These are phyloP conservation scores for Colletotrichum sp. DNA, from an alignment of 2,329 filamentous ascomycete genomes.

Conservation along the genomic window DNA sequence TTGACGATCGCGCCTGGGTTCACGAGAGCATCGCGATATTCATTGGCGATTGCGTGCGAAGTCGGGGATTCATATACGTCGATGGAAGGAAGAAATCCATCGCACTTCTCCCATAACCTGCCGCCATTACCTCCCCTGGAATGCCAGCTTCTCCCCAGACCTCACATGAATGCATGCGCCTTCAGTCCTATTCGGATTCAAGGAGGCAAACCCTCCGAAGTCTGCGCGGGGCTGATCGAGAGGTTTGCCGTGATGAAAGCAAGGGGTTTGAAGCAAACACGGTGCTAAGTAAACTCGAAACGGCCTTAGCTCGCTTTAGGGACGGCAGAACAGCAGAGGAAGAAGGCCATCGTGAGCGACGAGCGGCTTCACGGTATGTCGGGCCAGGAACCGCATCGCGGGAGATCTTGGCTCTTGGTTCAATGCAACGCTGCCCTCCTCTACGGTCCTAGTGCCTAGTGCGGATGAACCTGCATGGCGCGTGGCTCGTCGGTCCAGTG, in stretches of 20 bases:
- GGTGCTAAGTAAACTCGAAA: not conserved
- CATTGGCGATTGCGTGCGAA: not conserved
- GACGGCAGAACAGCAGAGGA: not conserved
- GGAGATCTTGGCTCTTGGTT: not conserved
- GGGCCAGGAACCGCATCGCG: conserved; percentile 18
- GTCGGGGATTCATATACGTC: not conserved
- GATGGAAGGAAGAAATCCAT: too few relatives aligned
- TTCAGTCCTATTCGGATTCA: not conserved
- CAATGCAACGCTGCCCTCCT: not conserved
- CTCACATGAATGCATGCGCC: not conserved
- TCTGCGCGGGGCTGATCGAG: not conserved
- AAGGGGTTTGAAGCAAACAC: not conserved
- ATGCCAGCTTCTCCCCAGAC: too few relatives aligned
- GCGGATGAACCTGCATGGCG: not conserved
- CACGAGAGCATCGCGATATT: not conserved
- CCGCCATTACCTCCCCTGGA: too few relatives aligned
- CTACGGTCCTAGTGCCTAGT: not conserved
- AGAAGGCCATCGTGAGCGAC: not conserved
- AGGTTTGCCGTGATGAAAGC: not conserved
- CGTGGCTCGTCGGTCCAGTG: not conserved
- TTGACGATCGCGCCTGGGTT: not conserved
- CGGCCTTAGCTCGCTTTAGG: not conserved
- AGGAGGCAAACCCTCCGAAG: conserved; percentile 4
- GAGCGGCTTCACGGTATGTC: not conserved
- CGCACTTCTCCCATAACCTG: too few relatives aligned